Conservation (phyloP, 1,284 basidiomycete species). For the Abortiporus biennis region DNA sequence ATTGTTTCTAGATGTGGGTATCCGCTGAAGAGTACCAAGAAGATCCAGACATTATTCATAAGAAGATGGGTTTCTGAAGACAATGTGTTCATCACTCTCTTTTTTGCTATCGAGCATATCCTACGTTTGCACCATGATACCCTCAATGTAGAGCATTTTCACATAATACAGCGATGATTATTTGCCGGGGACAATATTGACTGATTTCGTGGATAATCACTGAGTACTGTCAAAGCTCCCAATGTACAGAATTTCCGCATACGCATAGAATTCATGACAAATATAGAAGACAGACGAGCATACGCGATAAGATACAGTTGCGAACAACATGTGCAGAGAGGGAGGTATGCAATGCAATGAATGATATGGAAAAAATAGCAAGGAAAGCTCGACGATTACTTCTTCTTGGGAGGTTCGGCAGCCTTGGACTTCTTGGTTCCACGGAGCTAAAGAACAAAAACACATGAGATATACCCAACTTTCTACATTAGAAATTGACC, state of each 20-base stretch:
- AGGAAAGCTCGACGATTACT: slow-evolving; percentile 44
- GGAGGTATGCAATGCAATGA: slow-evolving; percentile 31
- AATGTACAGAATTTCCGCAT: slow-evolving; percentile 23
- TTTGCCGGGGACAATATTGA: not conserved
- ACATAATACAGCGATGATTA: slow-evolving; percentile 11
- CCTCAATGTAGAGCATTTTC: slow-evolving; percentile 13
- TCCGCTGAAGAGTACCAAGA: slow-evolving; percentile 99
- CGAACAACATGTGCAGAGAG: slow-evolving; percentile 26
- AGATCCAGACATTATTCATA: slow-evolving; percentile 97
- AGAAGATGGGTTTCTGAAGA: slow-evolving; percentile 71
- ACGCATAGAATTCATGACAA: slow-evolving; percentile 40
- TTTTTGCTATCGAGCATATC: slow-evolving; percentile 19
- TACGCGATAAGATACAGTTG: slow-evolving; percentile 36
- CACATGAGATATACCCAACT: not conserved
- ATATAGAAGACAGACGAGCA: slow-evolving; percentile 27
- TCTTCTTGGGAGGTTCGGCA: slow-evolving; percentile 84
- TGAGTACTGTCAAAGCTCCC: not conserved
- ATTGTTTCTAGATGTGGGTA: slow-evolving; percentile 98
- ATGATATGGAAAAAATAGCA: slow-evolving; percentile 21
- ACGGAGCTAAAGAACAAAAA: slow-evolving; percentile 52
- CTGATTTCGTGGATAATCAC: not conserved
- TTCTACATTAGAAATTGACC: not conserved
- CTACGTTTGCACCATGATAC: slow-evolving; percentile 24
- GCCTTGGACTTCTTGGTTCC: slow-evolving; percentile 94
- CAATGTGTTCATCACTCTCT: slow-evolving; percentile 12